Evolutionary conservation across 2,329 filamentous ascomycete genomes (phyloP).

Genomic region (Byssochlamys sp.): DNA sequence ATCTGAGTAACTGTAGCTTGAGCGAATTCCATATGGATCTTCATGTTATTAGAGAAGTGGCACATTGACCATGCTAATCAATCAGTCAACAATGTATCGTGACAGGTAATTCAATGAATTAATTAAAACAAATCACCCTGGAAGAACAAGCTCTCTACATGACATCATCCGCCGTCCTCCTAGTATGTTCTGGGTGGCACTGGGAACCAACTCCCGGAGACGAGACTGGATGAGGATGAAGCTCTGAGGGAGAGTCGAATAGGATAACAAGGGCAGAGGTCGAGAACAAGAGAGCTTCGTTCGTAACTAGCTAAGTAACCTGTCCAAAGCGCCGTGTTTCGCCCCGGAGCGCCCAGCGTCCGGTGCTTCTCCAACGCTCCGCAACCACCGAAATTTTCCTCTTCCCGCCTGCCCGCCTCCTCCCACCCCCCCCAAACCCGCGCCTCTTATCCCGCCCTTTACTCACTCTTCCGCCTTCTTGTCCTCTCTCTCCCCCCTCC

Average conservation of each 20-base stretch:
- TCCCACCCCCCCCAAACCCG: constrained; percentile 11
- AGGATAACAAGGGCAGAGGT: background rate
- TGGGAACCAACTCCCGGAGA: background rate
- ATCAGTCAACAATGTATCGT: too few species aligned
- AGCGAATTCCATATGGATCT: background rate
- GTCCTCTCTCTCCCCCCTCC: constrained; percentile 3
- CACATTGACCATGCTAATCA: too few species aligned
- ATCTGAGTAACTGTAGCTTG: background rate
- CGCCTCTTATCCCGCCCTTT: constrained; percentile 14
- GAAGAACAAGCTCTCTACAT: background rate
- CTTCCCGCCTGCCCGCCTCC: constrained; percentile 11
- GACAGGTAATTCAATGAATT: too few species aligned
- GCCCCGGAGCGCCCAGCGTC: background rate
- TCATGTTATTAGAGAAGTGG: background rate
- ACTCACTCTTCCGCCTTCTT: constrained; percentile 12
- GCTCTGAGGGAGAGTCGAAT: background rate
- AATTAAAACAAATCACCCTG: background rate
- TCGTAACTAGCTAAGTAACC: too few species aligned
- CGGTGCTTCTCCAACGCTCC: constrained; percentile 7
- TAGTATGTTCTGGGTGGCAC: background rate
- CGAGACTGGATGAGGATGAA: background rate
- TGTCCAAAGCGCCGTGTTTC: background rate
- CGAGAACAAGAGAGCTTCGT: background rate
- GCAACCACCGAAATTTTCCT: constrained; percentile 19
- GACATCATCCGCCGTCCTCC: background rate